phyloP scores from a whole-genome alignment of 208 protist genomes.

The Phytomonas serpens region DNA sequence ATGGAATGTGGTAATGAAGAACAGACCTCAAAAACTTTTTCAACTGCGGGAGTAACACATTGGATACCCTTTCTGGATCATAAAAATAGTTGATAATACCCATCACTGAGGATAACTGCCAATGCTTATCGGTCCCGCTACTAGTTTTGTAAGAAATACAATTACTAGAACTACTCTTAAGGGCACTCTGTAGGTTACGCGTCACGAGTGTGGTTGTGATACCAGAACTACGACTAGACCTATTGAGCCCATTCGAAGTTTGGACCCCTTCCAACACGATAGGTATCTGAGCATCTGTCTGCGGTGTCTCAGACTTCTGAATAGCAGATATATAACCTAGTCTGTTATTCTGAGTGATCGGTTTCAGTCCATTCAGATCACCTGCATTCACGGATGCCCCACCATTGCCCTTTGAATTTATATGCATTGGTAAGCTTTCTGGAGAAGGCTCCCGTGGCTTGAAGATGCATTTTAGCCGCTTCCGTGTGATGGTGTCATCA shows the following conservation, averaged over 20 bases:
- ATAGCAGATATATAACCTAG: neutral
- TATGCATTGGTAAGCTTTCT: neutral
- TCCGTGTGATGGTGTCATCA: neutral
- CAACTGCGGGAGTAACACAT: neutral
- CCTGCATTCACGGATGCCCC: neutral
- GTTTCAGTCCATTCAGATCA: neutral
- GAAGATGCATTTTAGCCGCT: neutral
- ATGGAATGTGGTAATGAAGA: conserved; percentile 40
- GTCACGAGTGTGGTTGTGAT: neutral
- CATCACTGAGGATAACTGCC: neutral
- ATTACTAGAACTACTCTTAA: neutral
- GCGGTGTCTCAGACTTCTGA: neutral
- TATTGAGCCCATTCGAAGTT: neutral
- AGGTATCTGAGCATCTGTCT: neutral
- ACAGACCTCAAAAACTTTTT: conserved; percentile 20
- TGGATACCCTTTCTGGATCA: neutral
- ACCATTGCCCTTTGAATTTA: neutral
- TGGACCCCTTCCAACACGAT: neutral
- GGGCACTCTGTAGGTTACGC: neutral
- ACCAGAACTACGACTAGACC: neutral
- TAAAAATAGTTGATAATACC: neutral
- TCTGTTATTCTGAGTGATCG: neutral
- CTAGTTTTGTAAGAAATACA: neutral
- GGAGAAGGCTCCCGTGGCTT: neutral
- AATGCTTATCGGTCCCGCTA: neutral